Base-by-base conservation (phyloP, 169 alveolate genomes). In the Cryptosporidium tyzzeri region DNA sequence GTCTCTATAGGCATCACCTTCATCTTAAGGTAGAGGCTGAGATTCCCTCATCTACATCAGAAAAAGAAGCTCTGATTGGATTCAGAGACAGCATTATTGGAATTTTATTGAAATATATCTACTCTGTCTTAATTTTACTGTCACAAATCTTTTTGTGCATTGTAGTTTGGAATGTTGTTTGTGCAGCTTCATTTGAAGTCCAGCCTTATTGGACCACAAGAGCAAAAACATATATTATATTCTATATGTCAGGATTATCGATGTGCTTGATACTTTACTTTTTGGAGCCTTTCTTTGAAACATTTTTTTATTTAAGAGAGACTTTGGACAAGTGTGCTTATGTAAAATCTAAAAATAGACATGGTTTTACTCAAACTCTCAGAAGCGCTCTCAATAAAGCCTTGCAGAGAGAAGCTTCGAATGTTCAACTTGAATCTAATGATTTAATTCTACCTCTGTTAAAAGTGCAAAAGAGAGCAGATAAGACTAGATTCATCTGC, bases 141-240 rank as follows among this genome's bases (percentile, higher is more conserved):
- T 62, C 80, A 21, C 89, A 80, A 39, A 16, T 62, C 14, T 80
- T 80, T 44, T 26, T 80, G 10, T 80, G 80, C 23, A 50, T 80
- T 14, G 75, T 80, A 8, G 74, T 80, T 31, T 80, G 89, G 89
- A 80, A 80, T 48, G 89, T 80, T n/a, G 70, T 80, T n/a, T 80
- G 89, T 14, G 35, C 80, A 9, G 26, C 89, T 23, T 8, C 80
- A 9, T 8, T 23, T 26, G 74, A 67, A 4, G 69, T 80, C 4
- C 89, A 62, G 51, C 89, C 89, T 2, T 80, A 62, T 23, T 80
- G 89, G 89, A 39, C n/a, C 14, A 48, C 31, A 16, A 80, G 89
- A 65, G 89, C 89, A 26, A 59, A 65, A 29, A 65, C 89, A 21
- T 80, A 80, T 21, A 80, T 80, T 16, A 45, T 80, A 8, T 80